Evolutionary conservation across 768 basidiomycete genomes (phyloP).

Genomic region (Suillus sp.): DNA sequence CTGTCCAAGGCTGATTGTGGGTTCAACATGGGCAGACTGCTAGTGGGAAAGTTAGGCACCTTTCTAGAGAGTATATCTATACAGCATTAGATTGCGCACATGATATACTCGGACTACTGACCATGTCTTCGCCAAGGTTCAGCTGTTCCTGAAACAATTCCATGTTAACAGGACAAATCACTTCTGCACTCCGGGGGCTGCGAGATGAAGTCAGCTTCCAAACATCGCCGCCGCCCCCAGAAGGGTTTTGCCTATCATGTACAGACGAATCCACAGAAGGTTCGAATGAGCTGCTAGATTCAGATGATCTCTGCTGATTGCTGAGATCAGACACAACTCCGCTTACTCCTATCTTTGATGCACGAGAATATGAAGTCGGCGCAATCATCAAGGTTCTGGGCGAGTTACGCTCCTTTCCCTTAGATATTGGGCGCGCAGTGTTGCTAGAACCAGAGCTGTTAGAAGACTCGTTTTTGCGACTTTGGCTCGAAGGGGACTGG

Average conservation of each 20-base stretch:
- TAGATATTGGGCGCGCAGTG: not conserved
- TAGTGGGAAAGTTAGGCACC: constrained; percentile 19
- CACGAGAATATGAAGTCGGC: not conserved
- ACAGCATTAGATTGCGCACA: constrained; percentile 3
- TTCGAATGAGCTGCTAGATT: constrained; percentile 1
- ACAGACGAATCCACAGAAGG: constrained; percentile 14
- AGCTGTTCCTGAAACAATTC: constrained; percentile 29
- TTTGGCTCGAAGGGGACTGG: not conserved
- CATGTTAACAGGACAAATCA: constrained; percentile 36
- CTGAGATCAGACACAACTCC: too few relatives aligned
- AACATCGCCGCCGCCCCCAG: constrained; percentile 19
- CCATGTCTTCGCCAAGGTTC: constrained; percentile 42
- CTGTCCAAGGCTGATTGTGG: constrained; percentile 34
- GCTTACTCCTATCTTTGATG: not conserved
- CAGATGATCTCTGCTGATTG: not conserved
- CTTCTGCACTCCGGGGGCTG: constrained; percentile 37
- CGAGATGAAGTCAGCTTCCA: constrained; percentile 47
- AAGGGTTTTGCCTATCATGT: constrained; percentile 11
- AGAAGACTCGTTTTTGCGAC: not conserved
- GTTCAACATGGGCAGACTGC: constrained; percentile 2
- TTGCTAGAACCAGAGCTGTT: constrained; percentile 4
- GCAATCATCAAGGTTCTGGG: not conserved
- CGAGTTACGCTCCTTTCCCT: constrained; percentile 1
- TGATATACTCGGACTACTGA: constrained; percentile 28
- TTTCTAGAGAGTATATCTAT: constrained; percentile 33